These are phyloP conservation scores for Pythium pectinolyticum DNA, from an alignment of 352 stramenopile species.

Conservation along the genomic window DNA sequence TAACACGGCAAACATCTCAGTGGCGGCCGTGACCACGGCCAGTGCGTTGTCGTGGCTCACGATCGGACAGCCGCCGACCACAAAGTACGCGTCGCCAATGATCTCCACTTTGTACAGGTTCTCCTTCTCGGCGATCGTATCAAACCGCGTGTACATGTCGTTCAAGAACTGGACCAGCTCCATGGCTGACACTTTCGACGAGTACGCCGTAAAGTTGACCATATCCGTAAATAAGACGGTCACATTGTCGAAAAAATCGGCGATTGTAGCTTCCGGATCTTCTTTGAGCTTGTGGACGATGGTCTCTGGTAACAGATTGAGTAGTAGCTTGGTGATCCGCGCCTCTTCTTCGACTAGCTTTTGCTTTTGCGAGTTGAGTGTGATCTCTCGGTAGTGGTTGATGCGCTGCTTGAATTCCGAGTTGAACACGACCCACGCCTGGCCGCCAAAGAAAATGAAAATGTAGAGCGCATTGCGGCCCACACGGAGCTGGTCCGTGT, in stretches of 20 bases:
- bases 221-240: conserved; percentile 88
- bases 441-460: conserved; percentile 75
- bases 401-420: conserved; percentile 88
- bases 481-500: conserved; percentile 52
- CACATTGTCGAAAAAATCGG: conserved; percentile 84
- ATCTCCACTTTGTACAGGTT: conserved; percentile 91
- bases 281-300: conserved; percentile 87
- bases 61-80: conserved; percentile 70
- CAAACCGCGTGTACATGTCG: conserved; percentile 88
- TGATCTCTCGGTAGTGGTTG: conserved; percentile 84
- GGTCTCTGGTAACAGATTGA: conserved; percentile 79
- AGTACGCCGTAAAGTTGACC: conserved; percentile 86
- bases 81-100: conserved; percentile 87
- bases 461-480: conserved; percentile 79
- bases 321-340: conserved; percentile 74
- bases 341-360: conserved; percentile 81
- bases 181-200: conserved; percentile 76
- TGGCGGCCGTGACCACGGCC: conserved; percentile 70
- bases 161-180: conserved; percentile 89
- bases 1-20: conserved; percentile 69
- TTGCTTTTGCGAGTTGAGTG: conserved; percentile 79
- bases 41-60: conserved; percentile 65
- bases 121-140: conserved; percentile 82
- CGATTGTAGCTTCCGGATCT: conserved; percentile 73
- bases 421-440: conserved; percentile 85